Evolutionary conservation across 352 stramenopile species (phyloP).

Genomic region (Globisporangium recalcitrans): DNA sequence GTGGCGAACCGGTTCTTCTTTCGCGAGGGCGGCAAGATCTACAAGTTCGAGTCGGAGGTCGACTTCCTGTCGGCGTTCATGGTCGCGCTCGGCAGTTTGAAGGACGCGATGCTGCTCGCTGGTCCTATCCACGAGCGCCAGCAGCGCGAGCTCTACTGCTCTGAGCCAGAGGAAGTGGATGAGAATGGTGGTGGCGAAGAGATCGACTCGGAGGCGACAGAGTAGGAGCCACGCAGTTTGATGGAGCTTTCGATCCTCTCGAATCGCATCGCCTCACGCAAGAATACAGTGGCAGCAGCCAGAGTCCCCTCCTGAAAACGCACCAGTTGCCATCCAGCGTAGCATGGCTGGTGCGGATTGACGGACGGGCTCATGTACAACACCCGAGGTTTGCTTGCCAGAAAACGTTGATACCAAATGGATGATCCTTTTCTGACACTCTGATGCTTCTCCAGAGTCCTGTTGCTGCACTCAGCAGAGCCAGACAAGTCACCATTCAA

Average conservation of each 20-base stretch:
- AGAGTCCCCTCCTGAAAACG: neutral
- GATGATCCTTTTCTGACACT: neutral
- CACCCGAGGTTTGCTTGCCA: neutral
- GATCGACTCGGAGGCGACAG: neutral
- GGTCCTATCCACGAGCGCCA: constrained; percentile 6
- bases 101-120: constrained; percentile 13
- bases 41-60: constrained; percentile 15
- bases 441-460: too few species aligned
- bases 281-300: neutral
- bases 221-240: too few species aligned
- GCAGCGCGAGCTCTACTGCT: neutral
- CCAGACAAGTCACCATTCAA: too few species aligned
- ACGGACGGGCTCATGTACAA: neutral
- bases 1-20: constrained; percentile 19
- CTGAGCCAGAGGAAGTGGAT: neutral
- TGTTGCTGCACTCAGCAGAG: too few species aligned
- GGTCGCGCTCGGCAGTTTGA: constrained; percentile 15
- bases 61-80: constrained; percentile 16
- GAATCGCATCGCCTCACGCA: neutral
- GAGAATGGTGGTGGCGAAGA: neutral
- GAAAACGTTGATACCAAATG: neutral
- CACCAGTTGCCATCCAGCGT: too few species aligned
- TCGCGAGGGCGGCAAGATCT: constrained; percentile 11
- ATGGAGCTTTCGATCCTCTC: neutral
- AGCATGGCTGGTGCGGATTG: neutral